Base-by-base conservation (phyloP, 1,139 yeast species). In the Blastobotrys indianensis region DNA sequence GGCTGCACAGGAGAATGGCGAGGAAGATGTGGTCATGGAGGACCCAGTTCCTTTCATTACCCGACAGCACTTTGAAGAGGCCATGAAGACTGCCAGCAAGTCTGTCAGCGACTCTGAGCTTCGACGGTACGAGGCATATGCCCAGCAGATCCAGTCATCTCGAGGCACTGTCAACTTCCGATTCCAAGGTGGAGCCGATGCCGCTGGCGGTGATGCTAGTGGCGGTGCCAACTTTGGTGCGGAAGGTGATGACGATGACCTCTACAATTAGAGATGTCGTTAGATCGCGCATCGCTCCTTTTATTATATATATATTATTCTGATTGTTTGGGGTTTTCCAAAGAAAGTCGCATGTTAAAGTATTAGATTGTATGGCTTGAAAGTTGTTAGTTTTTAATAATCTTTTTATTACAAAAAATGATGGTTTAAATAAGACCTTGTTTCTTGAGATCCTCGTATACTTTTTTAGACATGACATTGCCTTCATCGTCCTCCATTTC, bases 11-110 rank as follows among this genome's bases (percentile, higher is more conserved):
- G 71, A 66, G 48, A 73, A 70, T 47, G 76, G 72, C 45, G 76
- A 69, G 50, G 75, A 70, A 46, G 70, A 66, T 50, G 83, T 77
- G 54, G 85, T 75, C 52, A 82, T 77, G 63, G 85, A 75, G 57
- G 97, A 92, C 64, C 92, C 95, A 36, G 98, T 94, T 59, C 98
- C 98, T 60, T 94, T 69, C 68, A 92, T 94, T 62, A 86, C 96
- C 35, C 84, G 85, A 63, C 83, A 83, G 45, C 96, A 88, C 67
- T 87, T 94, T 62, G 96, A 94, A 69, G 98, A 92, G 73, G 98
- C 99, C 43, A 94, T 94, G 98, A 88, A 90, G 80, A 88, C 97
- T 1, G 98, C 98, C 46, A 85, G 88, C 70, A 85, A 97, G 62
- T 88, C 97, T 47, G 98, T 94, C 48, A 82, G 94, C 40, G 98